Conservation (phyloP, 2,329 filamentous ascomycete species). For the Claviceps monticola region DNA sequence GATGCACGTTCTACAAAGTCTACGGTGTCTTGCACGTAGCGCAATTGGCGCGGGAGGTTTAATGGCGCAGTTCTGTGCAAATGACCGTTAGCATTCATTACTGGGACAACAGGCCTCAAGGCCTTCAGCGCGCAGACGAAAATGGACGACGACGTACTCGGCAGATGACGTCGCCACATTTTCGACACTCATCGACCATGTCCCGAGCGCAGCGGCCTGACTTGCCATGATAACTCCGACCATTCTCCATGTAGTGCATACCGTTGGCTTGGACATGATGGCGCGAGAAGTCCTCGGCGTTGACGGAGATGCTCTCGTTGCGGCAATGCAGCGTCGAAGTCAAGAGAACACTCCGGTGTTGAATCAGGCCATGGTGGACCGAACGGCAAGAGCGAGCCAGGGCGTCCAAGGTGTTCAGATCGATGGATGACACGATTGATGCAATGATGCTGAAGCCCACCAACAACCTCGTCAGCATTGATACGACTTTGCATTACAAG, state of each 20-base stretch:
- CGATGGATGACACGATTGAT: conserved; percentile 61
- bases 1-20: conserved; percentile 64
- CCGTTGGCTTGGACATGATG: conserved; percentile 42
- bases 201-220: conserved; percentile 72
- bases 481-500: background rate
- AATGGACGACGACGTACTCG: conserved; percentile 42
- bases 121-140: background rate
- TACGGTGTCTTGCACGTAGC: conserved; percentile 62
- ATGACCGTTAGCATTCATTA: conserved; percentile 2
- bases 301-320: conserved; percentile 48
- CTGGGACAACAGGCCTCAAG: background rate
- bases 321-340: conserved; percentile 65
- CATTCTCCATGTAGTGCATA: conserved; percentile 46
- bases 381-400: conserved; percentile 72
- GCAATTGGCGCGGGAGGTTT: conserved; percentile 59
- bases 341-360: conserved; percentile 62
- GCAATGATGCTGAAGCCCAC: conserved; percentile 55
- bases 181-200: conserved; percentile 70
- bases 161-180: conserved; percentile 66
- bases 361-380: conserved; percentile 62
- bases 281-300: conserved; percentile 41
- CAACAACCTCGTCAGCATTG: background rate
- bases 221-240: conserved; percentile 46
- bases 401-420: conserved; percentile 75
- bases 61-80: conserved; percentile 67